Base-by-base conservation (phyloP, 78 protist species). In the Thecamonas trahens region DNA sequence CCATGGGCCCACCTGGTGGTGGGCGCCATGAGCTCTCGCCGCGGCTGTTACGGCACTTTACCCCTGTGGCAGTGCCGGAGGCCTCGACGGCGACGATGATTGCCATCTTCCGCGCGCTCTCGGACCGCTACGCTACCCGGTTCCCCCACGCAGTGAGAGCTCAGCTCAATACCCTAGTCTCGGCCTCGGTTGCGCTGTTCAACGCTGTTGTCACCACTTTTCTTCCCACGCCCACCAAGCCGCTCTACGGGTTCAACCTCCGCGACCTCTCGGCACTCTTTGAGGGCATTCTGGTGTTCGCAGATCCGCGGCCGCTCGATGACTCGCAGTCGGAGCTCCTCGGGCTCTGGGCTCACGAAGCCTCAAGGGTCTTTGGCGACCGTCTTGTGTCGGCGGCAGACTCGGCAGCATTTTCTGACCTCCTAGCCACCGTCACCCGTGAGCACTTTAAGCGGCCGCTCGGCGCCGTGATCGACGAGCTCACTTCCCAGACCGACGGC, bases 1-100 rank as follows among this genome's bases (percentile, higher is more conserved):
- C 96, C 26, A 84, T 87, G 91, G 91, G 92, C 11, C 96, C 93
- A 0, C 91, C 92, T 0, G 95, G 93, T 2, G 94, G 94, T 31
- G 94, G 89, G 9, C 59, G 94, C 34, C 76, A 49, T 49, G 37
- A 26, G 8, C 31, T 88, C 18, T 42, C 86, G 7, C 68, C 69
- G 53, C 83, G 92, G 8, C 70, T 77, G 61, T 24, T 40, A n/a
- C 76, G 91, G 44, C 90, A 88, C 77, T 82, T 83, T 63, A 47
- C 40, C 64, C 1, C 57, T 57, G 15, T 88, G 7, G 32, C 71
- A 1, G 34, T 80, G 58, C 59, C 86, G 3, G 49, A 60, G 22
- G 61, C 76, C 38, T 80, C 74, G 47, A 71, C 60, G 42, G 67
- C 17, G 32, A 57, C 87, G 9, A 22, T 80, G 61, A 55, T 38